Base-by-base conservation (phyloP, 306 rosid genomes). In the Lablab purpureus region DNA sequence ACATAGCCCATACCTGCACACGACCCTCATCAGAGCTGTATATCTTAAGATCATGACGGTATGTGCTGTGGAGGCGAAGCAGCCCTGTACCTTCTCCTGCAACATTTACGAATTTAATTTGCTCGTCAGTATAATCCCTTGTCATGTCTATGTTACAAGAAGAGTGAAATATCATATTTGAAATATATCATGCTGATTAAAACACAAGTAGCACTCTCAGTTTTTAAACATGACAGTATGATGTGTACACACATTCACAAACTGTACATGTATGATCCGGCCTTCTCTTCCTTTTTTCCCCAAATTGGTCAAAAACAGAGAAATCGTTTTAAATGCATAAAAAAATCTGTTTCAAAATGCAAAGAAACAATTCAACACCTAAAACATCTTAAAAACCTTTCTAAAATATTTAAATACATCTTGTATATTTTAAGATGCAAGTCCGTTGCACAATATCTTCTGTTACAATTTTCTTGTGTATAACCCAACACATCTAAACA, bases 21-120 rank as follows among this genome's bases (percentile, higher is more conserved):
- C 99, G 99, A 32, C 99, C 99, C 90, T 94, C 99, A 77, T 94
- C 99, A 80, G 99, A 94, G 84, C 99, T 94, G 84, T 94, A 94
- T 78, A 94, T 94, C 87, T 94, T 94, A 67, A 94, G 91, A 87
- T 94, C 97, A 74, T 94, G 99, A 66, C 99, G 91, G 62, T 94
- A 92, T 54, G 99, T 94, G 79, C 98, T 94, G 76, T 94, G 98
- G 68, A 94, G 97, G 83, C 98, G 97, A 86, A 94, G 98, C 56
- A 94, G 83, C 75, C 97, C 98, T 10, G 97, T 94, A 55, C 98
- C 98, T 88, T 94, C 98, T 74, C 98, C 97, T 92, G 87, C 62
- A 81, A 76, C 72, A 56, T 72, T 41, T 67, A 75, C 67, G 60
- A 76, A 84, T 71, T 70, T 60, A 73, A 80, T 77, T 79, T 40